These are phyloP conservation scores for Microbotryum silenes-acaulis DNA, from an alignment of 1,284 basidiomycete species.

Conservation along the genomic window DNA sequence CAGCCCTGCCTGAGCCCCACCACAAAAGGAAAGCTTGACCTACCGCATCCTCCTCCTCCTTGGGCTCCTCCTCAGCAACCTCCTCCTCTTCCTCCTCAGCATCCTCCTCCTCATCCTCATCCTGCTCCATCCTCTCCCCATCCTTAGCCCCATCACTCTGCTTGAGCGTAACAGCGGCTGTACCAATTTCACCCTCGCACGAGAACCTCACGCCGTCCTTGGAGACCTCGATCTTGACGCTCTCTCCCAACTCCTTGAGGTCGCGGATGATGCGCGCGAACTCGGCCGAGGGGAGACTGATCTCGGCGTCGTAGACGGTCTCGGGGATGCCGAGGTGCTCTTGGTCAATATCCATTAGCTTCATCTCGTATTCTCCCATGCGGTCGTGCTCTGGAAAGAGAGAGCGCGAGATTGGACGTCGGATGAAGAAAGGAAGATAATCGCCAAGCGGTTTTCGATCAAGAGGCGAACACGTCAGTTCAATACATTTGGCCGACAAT, in stretches of 20 bases:
- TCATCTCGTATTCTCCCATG: slow-evolving; percentile 97
- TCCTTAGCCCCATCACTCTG: slow-evolving; percentile 46
- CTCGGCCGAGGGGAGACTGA: slow-evolving; percentile 79
- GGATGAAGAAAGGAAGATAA: neutral
- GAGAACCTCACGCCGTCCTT: slow-evolving; percentile 96
- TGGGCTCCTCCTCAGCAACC: slow-evolving; percentile 10
- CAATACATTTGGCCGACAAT: neutral
- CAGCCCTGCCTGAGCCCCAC: neutral
- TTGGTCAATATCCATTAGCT: slow-evolving; percentile 98
- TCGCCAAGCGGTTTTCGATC: neutral
- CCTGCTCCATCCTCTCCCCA: slow-evolving; percentile 19
- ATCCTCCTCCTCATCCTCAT: slow-evolving; percentile 43
- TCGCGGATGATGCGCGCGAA: slow-evolving; percentile 91
- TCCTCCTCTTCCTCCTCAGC: slow-evolving; percentile 36
- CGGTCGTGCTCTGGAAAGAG: slow-evolving; percentile 67
- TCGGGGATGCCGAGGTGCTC: slow-evolving; percentile 97
- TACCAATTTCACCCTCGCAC: slow-evolving; percentile 89
- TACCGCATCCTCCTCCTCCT: slow-evolving; percentile 23
- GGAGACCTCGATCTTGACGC: slow-evolving; percentile 87
- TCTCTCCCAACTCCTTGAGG: slow-evolving; percentile 84
- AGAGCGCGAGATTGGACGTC: neutral
- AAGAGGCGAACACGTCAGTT: neutral
- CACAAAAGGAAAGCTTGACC: slow-evolving; percentile 11
- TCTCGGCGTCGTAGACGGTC: slow-evolving; percentile 91
- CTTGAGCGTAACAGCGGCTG: slow-evolving; percentile 78